Conservation (phyloP, 1,139 yeast genomes). For the Scheffersomyces illinoinensis region DNA sequence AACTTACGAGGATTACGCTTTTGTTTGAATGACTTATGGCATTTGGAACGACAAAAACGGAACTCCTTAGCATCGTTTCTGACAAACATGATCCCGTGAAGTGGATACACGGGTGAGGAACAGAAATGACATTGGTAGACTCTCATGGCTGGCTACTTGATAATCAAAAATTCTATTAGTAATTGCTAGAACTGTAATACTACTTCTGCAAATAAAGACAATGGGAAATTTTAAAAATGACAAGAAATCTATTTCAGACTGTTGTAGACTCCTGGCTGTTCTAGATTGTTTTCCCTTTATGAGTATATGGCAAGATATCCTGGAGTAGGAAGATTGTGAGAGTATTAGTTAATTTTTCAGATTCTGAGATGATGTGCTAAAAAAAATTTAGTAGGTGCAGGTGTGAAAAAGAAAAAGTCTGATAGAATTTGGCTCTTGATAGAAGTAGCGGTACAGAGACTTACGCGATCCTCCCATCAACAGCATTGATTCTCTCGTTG, state of each 20-base stretch:
- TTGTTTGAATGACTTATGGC: conserved; percentile 96
- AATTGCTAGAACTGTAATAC: neutral
- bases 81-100: conserved; percentile 97
- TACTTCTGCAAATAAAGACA: neutral
- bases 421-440: too few species aligned
- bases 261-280: neutral
- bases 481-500: too few species aligned
- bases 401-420: neutral
- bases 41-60: conserved; percentile 95
- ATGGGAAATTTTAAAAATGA: neutral
- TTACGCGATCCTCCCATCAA: too few species aligned
- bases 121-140: conserved; percentile 94
- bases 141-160: conserved; percentile 58
- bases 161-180: neutral
- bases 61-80: conserved; percentile 98
- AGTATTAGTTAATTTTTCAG: neutral
- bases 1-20: conserved; percentile 98
- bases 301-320: neutral
- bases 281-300: neutral
- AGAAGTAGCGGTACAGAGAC: too few species aligned
- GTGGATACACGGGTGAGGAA: conserved; percentile 95
- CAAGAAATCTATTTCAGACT: neutral
- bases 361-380: neutral
- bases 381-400: neutral
- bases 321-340: neutral